Evolutionary conservation across 164 flowering plant genomes (phyloP).

Genomic region (Liquidambar formosana): DNA sequence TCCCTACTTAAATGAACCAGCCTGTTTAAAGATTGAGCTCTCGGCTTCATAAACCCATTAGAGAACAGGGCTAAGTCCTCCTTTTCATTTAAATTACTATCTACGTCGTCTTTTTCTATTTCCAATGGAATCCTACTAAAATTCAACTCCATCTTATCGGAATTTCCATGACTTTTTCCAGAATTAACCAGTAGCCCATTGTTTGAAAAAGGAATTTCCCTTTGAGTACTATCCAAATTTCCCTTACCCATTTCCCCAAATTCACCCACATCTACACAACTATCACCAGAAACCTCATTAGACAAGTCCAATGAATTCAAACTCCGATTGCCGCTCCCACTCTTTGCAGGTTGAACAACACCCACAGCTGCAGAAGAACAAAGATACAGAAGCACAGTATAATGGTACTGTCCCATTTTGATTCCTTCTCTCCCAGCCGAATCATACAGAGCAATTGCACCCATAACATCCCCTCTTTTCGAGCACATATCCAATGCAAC

Average conservation of each 20-base stretch:
- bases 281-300: slow-evolving; percentile 9
- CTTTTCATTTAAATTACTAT: slow-evolving; percentile 8
- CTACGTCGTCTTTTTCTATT: neutral
- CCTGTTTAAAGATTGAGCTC: slow-evolving; percentile 17
- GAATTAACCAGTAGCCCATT: slow-evolving; percentile 10
- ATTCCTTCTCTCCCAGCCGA: slow-evolving; percentile 59
- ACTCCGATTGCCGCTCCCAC: slow-evolving; percentile 54
- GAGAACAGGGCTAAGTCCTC: slow-evolving; percentile 5
- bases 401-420: slow-evolving; percentile 65
- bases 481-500: slow-evolving; percentile 71
- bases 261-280: slow-evolving; percentile 18
- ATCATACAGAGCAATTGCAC: slow-evolving; percentile 69
- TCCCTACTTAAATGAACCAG: slow-evolving; percentile 10
- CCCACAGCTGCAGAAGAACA: slow-evolving; percentile 90
- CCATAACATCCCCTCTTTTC: slow-evolving; percentile 71
- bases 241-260: slow-evolving; percentile 6
- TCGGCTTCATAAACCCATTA: slow-evolving; percentile 10
- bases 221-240: neutral
- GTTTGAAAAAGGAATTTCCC: slow-evolving; percentile 2
- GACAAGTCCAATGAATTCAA: slow-evolving; percentile 20
- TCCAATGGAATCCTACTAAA: slow-evolving; percentile 5
- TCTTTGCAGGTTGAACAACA: slow-evolving; percentile 70
- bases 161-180: slow-evolving; percentile 6
- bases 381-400: slow-evolving; percentile 72
- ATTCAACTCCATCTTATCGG: slow-evolving; percentile 11